Conservation (phyloP, 345 rosid genomes). For the Syzygium jambos region DNA sequence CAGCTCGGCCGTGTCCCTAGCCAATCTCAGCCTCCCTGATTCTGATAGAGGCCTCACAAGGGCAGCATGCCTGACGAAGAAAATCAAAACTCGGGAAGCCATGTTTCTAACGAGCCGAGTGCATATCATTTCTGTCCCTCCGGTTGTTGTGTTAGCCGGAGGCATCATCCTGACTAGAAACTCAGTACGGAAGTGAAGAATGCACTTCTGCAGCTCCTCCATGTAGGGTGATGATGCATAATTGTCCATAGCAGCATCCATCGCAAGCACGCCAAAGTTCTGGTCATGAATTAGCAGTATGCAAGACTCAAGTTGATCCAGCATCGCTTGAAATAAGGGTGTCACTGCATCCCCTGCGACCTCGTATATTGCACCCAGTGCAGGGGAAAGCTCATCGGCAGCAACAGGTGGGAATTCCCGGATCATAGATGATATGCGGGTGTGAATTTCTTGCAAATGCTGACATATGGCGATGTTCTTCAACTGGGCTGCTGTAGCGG, state of each 20-base stretch:
- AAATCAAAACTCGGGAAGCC: constrained; percentile 81
- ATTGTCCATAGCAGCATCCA: constrained; percentile 79
- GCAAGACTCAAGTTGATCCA: constrained; percentile 81
- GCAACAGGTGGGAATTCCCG: constrained; percentile 63
- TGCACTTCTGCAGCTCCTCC: constrained; percentile 85
- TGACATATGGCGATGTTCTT: constrained; percentile 81
- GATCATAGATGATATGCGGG: constrained; percentile 58
- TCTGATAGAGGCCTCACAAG: constrained; percentile 91
- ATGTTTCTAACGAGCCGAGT: constrained; percentile 70
- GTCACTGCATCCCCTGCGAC: constrained; percentile 87
- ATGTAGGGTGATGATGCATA: constrained; percentile 75
- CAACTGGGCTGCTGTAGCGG: constrained; percentile 80
- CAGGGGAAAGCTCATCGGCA: constrained; percentile 66
- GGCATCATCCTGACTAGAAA: constrained; percentile 80
- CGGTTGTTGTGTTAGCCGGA: constrained; percentile 33
- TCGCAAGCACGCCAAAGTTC: constrained; percentile 57
- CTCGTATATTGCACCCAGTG: constrained; percentile 61
- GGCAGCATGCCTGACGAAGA: constrained; percentile 89
- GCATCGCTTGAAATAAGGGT: constrained; percentile 85
- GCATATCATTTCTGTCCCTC: constrained; percentile 79
- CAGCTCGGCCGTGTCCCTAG: constrained; percentile 97
- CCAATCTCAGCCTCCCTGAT: constrained; percentile 94
- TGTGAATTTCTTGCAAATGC: constrained; percentile 87
- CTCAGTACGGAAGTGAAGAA: constrained; percentile 83
- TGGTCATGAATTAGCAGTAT: constrained; percentile 89